These are phyloP conservation scores for Populus hybrid DNA, from an alignment of 441 rosid species.

Conservation along the genomic window DNA sequence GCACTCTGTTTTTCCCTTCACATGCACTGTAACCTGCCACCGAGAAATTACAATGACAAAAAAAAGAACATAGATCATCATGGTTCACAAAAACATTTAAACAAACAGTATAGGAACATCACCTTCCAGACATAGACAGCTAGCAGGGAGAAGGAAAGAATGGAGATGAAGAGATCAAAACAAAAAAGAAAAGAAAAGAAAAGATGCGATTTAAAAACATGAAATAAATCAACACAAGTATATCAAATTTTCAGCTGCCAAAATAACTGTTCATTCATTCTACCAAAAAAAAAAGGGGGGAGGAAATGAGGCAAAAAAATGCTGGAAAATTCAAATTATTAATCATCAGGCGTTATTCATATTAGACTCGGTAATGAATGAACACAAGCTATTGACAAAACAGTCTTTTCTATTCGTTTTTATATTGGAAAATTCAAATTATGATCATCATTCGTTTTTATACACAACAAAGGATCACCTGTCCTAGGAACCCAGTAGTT, in stretches of 20 bases:
- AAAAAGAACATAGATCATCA: neutral
- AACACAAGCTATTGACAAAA: neutral
- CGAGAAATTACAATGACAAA: neutral
- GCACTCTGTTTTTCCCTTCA: constrained; percentile 94
- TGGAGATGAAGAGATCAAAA: neutral
- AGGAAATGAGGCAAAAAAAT: too few species aligned
- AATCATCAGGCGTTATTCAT: neutral
- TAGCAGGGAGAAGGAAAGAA: neutral
- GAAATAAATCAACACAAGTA: neutral
- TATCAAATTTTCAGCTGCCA: neutral
- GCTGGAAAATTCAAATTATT: neutral
- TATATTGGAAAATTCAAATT: neutral
- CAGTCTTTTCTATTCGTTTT: neutral
- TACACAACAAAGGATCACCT: constrained; percentile 45
- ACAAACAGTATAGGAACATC: constrained; percentile 7
- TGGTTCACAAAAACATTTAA: constrained; percentile 15
- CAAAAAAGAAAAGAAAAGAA: neutral
- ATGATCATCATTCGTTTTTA: neutral
- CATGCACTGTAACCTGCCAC: constrained; percentile 80
- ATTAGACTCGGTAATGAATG: neutral
- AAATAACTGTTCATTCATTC: neutral
- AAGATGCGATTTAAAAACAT: neutral
- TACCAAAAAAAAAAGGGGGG: neutral
- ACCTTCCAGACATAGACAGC: neutral
- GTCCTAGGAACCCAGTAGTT: constrained; percentile 96